phyloP scores from a whole-genome alignment of 2,329 filamentous ascomycete species.

The Acrodontium crateriforme region DNA sequence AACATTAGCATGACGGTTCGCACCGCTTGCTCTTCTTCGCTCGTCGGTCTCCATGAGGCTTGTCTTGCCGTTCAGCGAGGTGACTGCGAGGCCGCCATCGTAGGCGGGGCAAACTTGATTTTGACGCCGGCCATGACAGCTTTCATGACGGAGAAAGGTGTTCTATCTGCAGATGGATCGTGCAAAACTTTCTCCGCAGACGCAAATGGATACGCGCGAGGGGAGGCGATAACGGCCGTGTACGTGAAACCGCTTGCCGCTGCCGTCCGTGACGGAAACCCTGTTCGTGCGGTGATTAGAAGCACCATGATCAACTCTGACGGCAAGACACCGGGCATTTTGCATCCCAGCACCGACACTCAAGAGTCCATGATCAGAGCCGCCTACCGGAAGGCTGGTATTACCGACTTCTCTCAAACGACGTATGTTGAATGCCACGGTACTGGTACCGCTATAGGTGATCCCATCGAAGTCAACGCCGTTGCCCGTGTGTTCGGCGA shows the following conservation, averaged over 20 bases:
- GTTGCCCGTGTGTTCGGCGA: constrained; percentile 2
- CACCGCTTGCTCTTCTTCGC: constrained; percentile 31
- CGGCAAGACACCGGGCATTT: constrained; percentile 24
- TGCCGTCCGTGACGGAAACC: constrained; percentile 34
- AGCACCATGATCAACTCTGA: constrained; percentile 17
- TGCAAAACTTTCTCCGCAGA: constrained; percentile 16
- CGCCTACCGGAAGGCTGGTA: constrained; percentile 23
- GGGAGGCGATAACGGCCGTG: constrained; percentile 38
- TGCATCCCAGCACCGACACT: constrained; percentile 21
- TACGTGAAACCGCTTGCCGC: constrained; percentile 37
- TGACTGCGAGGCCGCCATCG: constrained; percentile 9
- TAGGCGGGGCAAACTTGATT: constrained; percentile 13
- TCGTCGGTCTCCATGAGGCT: constrained; percentile 21
- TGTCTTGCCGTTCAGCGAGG: constrained; percentile 14
- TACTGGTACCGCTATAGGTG: neutral
- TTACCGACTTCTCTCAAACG: constrained; percentile 8
- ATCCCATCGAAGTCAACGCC: neutral
- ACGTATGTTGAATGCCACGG: neutral
- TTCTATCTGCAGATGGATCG: constrained; percentile 18
- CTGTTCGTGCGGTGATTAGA: constrained; percentile 25
- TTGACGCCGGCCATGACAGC: constrained; percentile 10
- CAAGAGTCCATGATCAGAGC: constrained; percentile 24
- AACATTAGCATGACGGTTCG: constrained; percentile 15
- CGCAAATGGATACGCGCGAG: constrained; percentile 38
- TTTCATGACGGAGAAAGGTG: constrained; percentile 12